These are phyloP conservation scores for Magnaporthiopsis poae DNA, from an alignment of 2,329 filamentous ascomycete genomes.

Conservation along the genomic window DNA sequence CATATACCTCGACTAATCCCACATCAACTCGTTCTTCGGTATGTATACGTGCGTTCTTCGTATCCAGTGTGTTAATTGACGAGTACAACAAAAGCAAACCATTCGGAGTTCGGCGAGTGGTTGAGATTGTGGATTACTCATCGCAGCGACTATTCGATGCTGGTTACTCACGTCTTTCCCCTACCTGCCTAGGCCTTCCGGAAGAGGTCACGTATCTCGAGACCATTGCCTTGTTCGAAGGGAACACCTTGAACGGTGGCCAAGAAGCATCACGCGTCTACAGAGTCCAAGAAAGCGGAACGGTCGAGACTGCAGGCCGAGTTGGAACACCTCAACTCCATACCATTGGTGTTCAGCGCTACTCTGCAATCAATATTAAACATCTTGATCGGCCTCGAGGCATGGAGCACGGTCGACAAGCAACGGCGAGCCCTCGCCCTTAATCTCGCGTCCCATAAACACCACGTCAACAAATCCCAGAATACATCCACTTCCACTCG, in stretches of 20 bases:
- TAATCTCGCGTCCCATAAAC: slow-evolving; percentile 44
- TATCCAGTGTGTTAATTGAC: background rate
- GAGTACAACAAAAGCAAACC: background rate
- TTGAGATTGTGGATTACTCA: background rate
- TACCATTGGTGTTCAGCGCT: slow-evolving; percentile 42
- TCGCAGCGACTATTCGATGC: background rate
- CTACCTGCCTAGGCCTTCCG: no score
- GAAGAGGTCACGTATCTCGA: no score
- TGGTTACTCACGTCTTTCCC: background rate
- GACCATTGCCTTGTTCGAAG: background rate
- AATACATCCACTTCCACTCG: slow-evolving; percentile 32
- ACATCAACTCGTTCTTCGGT: background rate
- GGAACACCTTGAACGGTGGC: background rate
- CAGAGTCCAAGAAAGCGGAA: background rate
- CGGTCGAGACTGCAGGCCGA: slow-evolving; percentile 11
- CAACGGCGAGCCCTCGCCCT: slow-evolving; percentile 17
- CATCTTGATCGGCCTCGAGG: slow-evolving; percentile 27
- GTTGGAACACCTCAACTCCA: slow-evolving; percentile 23
- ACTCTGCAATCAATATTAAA: slow-evolving; percentile 31
- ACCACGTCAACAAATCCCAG: slow-evolving; percentile 36
- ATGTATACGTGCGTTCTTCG: background rate
- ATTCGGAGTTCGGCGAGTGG: background rate
- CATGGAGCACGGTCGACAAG: slow-evolving; percentile 24
- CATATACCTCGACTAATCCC: background rate
- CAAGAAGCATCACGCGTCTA: background rate